These are phyloP conservation scores for Eutypella sp. DNA, from an alignment of 2,329 filamentous ascomycete genomes.

Conservation along the genomic window DNA sequence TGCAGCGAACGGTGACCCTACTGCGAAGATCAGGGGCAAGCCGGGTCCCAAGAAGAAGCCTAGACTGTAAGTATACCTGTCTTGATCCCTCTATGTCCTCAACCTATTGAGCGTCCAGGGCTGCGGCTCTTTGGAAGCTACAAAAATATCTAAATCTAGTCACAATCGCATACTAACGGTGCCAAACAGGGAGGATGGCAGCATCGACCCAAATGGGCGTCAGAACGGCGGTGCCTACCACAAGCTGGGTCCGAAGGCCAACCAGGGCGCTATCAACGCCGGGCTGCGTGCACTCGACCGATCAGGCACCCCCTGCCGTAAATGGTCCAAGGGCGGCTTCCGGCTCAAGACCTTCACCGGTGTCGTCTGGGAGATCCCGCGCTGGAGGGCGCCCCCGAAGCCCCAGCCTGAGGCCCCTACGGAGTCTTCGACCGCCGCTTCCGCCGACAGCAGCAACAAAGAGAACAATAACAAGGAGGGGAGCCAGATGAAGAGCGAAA, in stretches of 20 bases:
- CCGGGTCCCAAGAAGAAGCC: conserved; percentile 97
- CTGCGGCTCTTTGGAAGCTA: neutral
- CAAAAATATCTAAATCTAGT: conserved; percentile 8
- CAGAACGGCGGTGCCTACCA: conserved; percentile 52
- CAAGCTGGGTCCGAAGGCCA: conserved; percentile 93
- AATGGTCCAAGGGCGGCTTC: conserved; percentile 81
- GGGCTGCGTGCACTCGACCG: conserved; percentile 90
- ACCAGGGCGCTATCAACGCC: conserved; percentile 95
- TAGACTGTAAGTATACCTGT: conserved; percentile 66
- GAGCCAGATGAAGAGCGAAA: conserved; percentile 43
- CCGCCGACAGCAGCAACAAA: conserved; percentile 53
- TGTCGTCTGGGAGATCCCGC: conserved; percentile 71
- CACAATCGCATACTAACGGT: conserved; percentile 23
- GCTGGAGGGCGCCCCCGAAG: conserved; percentile 74
- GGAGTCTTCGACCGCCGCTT: conserved; percentile 38
- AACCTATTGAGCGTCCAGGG: neutral
- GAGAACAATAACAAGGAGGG: conserved; percentile 62
- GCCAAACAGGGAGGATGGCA: conserved; percentile 53
- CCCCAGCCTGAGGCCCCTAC: conserved; percentile 40
- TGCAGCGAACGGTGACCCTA: conserved; percentile 53
- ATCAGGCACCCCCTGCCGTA: conserved; percentile 84
- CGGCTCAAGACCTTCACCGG: conserved; percentile 90
- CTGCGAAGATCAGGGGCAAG: conserved; percentile 72
- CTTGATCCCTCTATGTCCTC: conserved; percentile 1
- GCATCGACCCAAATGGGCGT: conserved; percentile 52